Percentiles rank a stretch among this genome's conserved stretches.
Evolutionary conservation across 306 rosid genomes (phyloP).

Genomic region (Cucurbita pepo): DNA sequence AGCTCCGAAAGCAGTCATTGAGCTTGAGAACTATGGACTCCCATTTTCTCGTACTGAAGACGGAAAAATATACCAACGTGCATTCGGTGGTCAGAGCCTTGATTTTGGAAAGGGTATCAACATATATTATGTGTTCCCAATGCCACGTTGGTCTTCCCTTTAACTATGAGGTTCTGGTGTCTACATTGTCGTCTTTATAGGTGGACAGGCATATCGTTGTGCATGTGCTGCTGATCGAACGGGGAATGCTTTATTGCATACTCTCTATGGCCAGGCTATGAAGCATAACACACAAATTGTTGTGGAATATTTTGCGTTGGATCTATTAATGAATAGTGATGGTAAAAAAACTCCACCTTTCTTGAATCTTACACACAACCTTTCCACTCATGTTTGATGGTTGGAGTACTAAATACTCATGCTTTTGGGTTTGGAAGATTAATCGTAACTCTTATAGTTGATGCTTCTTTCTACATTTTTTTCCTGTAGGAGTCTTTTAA

Average conservation of each 20-base stretch:
- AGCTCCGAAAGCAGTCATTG: slow-evolving; percentile 92
- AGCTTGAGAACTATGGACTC: slow-evolving; percentile 77
- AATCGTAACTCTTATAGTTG: background rate
- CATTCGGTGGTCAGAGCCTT: slow-evolving; percentile 95
- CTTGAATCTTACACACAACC: background rate
- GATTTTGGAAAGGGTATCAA: slow-evolving; percentile 72
- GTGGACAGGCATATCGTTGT: slow-evolving; percentile 92
- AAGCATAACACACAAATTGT: slow-evolving; percentile 78
- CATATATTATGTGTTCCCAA: background rate
- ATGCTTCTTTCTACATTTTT: no score
- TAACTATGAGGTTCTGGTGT: background rate
- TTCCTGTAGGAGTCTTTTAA: background rate
- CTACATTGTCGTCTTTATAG: slow-evolving; percentile 25
- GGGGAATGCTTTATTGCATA: slow-evolving; percentile 79
- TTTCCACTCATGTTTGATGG: background rate
- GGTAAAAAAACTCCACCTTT: slow-evolving; percentile 27
- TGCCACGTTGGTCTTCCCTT: background rate
- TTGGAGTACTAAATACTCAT: background rate
- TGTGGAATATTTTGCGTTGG: slow-evolving; percentile 85
- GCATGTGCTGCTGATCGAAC: slow-evolving; percentile 96
- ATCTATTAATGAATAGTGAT: slow-evolving; percentile 60
- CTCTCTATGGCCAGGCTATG: slow-evolving; percentile 91
- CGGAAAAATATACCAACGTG: slow-evolving; percentile 86
- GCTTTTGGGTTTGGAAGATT: background rate
- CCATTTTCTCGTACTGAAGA: slow-evolving; percentile 86